Conservation (phyloP, 2,329 filamentous ascomycete species). For the Ophiosphaerella narmari region DNA sequence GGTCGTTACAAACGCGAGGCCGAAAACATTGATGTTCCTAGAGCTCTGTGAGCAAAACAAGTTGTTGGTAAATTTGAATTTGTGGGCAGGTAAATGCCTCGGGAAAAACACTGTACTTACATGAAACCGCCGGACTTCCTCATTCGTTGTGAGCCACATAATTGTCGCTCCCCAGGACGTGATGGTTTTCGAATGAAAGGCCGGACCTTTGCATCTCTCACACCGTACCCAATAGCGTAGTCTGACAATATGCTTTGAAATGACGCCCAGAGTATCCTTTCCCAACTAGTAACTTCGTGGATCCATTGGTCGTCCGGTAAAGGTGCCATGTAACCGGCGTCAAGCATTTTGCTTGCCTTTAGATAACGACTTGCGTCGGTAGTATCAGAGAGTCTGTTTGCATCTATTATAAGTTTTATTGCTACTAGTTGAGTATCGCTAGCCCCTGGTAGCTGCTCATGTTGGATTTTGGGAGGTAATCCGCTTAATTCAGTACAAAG, state of each 20-base stretch:
- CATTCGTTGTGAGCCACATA: conserved; percentile 20
- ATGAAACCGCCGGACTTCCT: conserved; percentile 20
- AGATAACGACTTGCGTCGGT: background rate
- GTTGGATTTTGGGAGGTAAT: background rate
- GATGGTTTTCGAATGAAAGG: background rate
- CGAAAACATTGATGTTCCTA: conserved; percentile 29
- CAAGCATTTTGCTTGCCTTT: background rate
- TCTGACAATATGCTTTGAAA: background rate
- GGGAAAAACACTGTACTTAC: conserved; percentile 2
- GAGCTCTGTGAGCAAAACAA: background rate
- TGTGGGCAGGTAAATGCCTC: no score
- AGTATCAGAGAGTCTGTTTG: background rate
- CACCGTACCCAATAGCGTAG: conserved; percentile 14
- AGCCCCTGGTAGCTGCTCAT: background rate
- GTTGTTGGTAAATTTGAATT: background rate
- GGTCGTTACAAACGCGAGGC: conserved; percentile 15
- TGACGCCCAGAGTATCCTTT: background rate
- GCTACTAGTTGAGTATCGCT: background rate
- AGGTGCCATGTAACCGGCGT: background rate
- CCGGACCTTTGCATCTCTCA: background rate
- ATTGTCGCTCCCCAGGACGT: conserved; percentile 8
- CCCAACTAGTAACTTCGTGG: background rate
- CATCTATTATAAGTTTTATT: background rate
- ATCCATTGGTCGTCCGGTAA: background rate
- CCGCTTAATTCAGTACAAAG: background rate